These are phyloP conservation scores for Tillandsia fasciculata DNA, from an alignment of 176 grass and related monocot genomes.

Conservation along the genomic window DNA sequence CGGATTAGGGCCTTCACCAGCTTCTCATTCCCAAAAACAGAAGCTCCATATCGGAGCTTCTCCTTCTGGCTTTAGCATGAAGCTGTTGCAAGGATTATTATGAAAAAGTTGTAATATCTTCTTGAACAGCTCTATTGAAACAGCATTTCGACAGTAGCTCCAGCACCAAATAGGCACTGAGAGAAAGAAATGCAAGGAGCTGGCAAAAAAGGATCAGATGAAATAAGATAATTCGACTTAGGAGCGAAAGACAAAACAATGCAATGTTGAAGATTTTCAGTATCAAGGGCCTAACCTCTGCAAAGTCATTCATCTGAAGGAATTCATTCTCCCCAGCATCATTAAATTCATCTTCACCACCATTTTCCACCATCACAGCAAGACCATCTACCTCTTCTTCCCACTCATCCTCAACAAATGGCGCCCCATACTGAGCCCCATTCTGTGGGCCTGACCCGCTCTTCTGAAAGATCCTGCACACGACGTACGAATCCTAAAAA, in stretches of 20 bases:
- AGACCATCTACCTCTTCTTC: constrained; percentile 43
- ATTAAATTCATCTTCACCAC: constrained; percentile 31
- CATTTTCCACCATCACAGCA: constrained; percentile 28
- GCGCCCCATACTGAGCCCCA: constrained; percentile 89
- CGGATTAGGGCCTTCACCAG: no score
- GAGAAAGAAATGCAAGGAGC: no score
- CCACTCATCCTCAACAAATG: constrained; percentile 96
- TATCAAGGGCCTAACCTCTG: constrained; percentile 40
- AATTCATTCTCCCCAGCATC: constrained; percentile 46
- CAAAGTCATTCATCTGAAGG: constrained; percentile 68
- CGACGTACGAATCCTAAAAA: constrained; percentile 66
- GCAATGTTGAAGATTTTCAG: not conserved
- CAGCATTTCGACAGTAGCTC: no score
- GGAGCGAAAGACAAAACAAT: not conserved
- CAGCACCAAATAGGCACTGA: no score
- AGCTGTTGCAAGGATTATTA: no score
- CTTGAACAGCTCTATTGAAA: no score
- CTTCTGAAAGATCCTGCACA: constrained; percentile 97
- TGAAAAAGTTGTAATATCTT: no score
- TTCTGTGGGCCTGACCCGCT: constrained; percentile 74
- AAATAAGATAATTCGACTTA: constrained; percentile 14
- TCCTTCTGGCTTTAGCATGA: no score
- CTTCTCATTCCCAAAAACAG: no score
- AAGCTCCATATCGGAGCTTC: no score
- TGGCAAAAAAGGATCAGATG: not conserved